phyloP scores from a whole-genome alignment of 352 stramenopile genomes.

The Elongisporangium senticosum region DNA sequence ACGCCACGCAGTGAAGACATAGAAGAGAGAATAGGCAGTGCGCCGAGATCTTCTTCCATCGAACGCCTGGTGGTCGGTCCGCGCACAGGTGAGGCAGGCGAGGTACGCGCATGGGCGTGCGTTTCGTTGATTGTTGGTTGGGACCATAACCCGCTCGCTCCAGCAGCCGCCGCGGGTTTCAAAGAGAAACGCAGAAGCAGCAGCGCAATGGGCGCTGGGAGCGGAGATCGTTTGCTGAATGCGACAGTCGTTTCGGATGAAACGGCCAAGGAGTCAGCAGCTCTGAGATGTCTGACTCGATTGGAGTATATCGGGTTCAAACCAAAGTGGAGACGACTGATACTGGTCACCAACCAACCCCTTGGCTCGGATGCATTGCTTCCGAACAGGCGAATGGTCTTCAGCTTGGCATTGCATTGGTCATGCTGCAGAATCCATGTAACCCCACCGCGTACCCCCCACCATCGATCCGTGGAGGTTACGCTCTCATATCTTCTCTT shows the following conservation, averaged over 20 bases:
- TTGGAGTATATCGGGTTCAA: neutral
- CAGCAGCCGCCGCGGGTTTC: neutral
- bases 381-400: no score
- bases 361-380: no score
- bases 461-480: no score
- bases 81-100: neutral
- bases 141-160: neutral
- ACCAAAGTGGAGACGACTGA: no score
- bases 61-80: neutral
- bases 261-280: neutral
- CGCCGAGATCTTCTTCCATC: neutral
- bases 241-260: neutral
- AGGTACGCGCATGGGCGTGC: neutral
- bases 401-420: no score
- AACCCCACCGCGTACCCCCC: no score
- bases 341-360: no score
- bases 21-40: neutral
- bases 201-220: no score
- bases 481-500: neutral
- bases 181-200: no score
- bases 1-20: neutral
- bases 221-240: neutral
- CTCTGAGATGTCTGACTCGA: neutral
- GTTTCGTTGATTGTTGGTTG: neutral
- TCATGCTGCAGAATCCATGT: no score